Base-by-base conservation (phyloP, 2,329 filamentous ascomycete genomes). In the Celoporthe dispersa region DNA sequence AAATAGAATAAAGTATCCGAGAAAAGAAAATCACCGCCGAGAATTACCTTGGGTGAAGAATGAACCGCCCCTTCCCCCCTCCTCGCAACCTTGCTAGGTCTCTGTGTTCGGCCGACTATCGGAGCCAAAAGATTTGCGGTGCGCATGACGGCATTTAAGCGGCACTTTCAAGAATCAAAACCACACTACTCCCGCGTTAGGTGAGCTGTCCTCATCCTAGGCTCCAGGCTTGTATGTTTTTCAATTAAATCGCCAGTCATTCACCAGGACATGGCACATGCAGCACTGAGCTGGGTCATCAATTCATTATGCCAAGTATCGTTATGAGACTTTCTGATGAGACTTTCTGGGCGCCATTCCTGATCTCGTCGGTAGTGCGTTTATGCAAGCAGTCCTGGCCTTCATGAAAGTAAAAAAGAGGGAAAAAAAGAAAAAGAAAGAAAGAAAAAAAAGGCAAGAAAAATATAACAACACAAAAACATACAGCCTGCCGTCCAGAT, bases 21-120 rank as follows among this genome's bases (percentile, higher is more conserved):
- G 22, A 4, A n/a, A 8, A n/a, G 53, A 12, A 12, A 28, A 57
- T 57, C 53, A 31, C 28, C 28, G 53, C 53, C 28, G 44, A 37
- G 33, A 11, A 39, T 33, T 37, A 12, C 8, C 12, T 37, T n/a
- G 11, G 19, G 22, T 44, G 28, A 66, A 37, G 14, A 39, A 22
- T 8, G 9, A 59, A 59, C n/a, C 51, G 22, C 25, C 51, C 41
- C 37, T 12, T 12, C 37, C 9, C 4, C 37, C 37, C 37, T 2
- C 37, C 37, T 39, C 2, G 37, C n/a, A n/a, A 14, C 33, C 41
- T 25, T 14, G 25, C 25, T 44, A 51, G 41, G 33, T n/a, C 48
- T 48, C 19, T 25, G 11, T 35, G 11, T 55, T 57, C 51, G 35
- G 64, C 64, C 48, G 51, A 66, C 64, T 33, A 68, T 68, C 67